Base-by-base conservation (phyloP, 106 monocot genomes). In the Chionographis japonica region DNA sequence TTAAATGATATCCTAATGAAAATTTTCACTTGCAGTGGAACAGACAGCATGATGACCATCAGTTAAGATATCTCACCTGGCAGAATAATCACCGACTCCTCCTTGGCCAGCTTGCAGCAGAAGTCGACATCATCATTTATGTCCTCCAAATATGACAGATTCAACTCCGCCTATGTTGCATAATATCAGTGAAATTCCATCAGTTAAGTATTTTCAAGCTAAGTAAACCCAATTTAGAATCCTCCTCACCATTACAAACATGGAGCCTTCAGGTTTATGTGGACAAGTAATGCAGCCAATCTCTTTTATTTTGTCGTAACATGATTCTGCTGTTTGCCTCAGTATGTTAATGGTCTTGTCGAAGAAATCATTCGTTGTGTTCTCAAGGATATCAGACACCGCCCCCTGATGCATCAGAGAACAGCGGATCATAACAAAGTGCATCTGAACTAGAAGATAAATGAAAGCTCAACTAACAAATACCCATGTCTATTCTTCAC, bases 241-340 rank as follows among this genome's bases (percentile, higher is more conserved):
- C 37, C 18, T 1, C 4, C 69, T 80, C 27, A 93, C 93, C 93
- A 89, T 82, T 17, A 78, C 74, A 84, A 89, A 89, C 93, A 93
- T 86, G 60, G 86, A 84, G 4, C 89, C 89, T 62, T 93, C 93
- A 20, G 93, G 89, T 72, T 89, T 93, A 50, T 75, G 62, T 17
- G 84, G 93, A 52, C 89, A 89, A 16, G 73, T 67, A 52, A 93
- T 81, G 79, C 84, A 89, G 4, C 69, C 72, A 58, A 89, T 93
- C 59, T 93, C 84, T 61, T 86, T 68, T 52, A 89, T 50, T 42
- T 74, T 81, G 37, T 79, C 63, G 50, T 71, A 86, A 53, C 89
- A 84, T 69, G 79, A 43, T 38, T 79, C 74, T 51, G 86, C 77
- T 39, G 70, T 19, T 56, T 86, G 52, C 56, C 67, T 93, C 15